phyloP scores from a whole-genome alignment of 169 alveolate species.

The Neospora caninum region DNA sequence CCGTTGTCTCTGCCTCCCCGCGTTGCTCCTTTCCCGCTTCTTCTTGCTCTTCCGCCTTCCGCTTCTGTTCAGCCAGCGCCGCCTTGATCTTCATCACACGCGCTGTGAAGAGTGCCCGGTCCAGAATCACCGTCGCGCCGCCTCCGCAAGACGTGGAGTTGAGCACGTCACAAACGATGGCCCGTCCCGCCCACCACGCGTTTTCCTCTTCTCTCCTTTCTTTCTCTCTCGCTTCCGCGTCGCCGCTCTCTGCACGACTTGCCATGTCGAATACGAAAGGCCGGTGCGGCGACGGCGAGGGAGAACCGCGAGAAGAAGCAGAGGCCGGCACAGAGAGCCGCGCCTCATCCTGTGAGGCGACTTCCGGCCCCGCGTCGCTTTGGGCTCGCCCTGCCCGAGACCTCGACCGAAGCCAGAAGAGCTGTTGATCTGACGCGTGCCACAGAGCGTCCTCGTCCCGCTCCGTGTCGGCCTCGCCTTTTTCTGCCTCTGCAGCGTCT shows the following conservation, averaged over 20 bases:
- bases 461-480: neutral
- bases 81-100: neutral
- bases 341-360: neutral
- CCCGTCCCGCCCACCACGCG: neutral
- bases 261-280: neutral
- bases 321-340: neutral
- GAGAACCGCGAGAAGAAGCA: neutral
- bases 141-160: neutral
- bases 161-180: neutral
- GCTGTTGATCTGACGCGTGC: neutral
- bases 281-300: neutral
- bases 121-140: neutral
- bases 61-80: neutral
- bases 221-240: neutral
- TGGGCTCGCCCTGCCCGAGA: neutral
- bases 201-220: neutral
- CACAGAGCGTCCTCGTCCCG: neutral
- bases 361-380: neutral
- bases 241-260: neutral
- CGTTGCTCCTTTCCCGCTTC: too few relatives aligned
- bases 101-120: neutral
- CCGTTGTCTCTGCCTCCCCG: too few relatives aligned
- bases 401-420: neutral
- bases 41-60: neutral
- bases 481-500: neutral